Conservation (phyloP, 1,139 yeast species). For the Torulaspora globosa region DNA sequence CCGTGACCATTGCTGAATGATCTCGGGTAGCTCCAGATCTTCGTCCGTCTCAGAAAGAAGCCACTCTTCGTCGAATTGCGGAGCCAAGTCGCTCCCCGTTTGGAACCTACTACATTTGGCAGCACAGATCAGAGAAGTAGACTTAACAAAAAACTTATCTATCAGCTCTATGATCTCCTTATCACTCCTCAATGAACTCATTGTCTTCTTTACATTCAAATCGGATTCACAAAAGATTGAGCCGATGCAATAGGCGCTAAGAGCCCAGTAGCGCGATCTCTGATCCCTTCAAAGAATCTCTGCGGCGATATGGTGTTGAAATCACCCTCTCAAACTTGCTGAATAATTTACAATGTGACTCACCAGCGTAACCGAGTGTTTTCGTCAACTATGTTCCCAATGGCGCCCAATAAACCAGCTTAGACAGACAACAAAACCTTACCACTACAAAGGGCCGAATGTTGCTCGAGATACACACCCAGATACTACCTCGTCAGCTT, state of each 20-base stretch:
- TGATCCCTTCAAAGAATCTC: neutral
- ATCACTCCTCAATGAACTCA: slow-evolving; percentile 12
- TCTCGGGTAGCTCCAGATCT: slow-evolving; percentile 18
- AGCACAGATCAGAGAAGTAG: slow-evolving; percentile 33
- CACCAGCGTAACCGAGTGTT: neutral
- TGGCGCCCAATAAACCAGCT: neutral
- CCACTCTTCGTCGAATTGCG: slow-evolving; percentile 24
- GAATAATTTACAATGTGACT: neutral
- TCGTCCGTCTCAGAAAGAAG: slow-evolving; percentile 15
- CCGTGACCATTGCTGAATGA: slow-evolving; percentile 29
- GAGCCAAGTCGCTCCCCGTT: slow-evolving; percentile 12
- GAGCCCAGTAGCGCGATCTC: neutral
- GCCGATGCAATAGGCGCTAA: slow-evolving; percentile 7
- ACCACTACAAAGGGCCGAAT: neutral
- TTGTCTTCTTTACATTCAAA: slow-evolving; percentile 2
- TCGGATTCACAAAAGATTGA: neutral
- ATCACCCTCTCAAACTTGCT: neutral
- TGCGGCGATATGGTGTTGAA: too few species aligned
- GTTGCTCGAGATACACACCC: neutral
- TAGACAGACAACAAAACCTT: neutral
- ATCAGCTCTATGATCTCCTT: slow-evolving; percentile 26
- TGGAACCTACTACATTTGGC: slow-evolving; percentile 19
- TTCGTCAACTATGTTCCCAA: neutral
- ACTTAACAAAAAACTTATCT: slow-evolving; percentile 34
- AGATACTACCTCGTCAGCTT: neutral